phyloP scores from a whole-genome alignment of 108 stramenopile species.

The Nannochloropsis gaditana region DNA sequence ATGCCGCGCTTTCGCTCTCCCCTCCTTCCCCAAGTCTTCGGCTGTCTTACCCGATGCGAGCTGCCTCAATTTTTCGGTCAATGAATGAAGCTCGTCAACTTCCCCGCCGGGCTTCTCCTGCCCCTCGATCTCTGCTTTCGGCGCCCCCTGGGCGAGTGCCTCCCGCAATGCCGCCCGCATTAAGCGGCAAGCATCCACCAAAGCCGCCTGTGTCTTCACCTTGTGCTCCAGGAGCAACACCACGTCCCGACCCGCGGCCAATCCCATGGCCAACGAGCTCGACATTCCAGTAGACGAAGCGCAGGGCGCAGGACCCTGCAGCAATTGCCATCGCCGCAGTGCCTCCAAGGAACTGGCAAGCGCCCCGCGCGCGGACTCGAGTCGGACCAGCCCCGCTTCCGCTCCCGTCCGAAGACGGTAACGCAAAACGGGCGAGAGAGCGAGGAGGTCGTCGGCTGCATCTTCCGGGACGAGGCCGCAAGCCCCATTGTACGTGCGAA shows the following conservation, averaged over 20 bases:
- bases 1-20: background rate
- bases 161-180: background rate
- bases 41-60: background rate
- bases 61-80: no score
- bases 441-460: background rate
- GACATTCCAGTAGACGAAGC: background rate
- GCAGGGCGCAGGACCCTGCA: background rate
- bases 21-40: background rate
- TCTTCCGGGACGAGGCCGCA: background rate
- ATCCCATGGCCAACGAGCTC: background rate
- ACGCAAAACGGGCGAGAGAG: background rate
- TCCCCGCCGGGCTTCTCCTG: no score
- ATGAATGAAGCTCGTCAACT: no score
- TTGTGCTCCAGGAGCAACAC: background rate
- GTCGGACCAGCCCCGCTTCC: background rate
- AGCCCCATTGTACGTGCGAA: background rate
- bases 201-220: background rate
- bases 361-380: background rate
- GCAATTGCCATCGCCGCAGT: background rate
- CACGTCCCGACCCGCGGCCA: background rate
- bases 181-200: background rate
- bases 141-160: no score
- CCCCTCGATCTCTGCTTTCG: no score
- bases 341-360: background rate
- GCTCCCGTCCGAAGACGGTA: background rate